Conservation (phyloP, 2,329 filamentous ascomycete genomes). For the Magnaporthiopsis poae region DNA sequence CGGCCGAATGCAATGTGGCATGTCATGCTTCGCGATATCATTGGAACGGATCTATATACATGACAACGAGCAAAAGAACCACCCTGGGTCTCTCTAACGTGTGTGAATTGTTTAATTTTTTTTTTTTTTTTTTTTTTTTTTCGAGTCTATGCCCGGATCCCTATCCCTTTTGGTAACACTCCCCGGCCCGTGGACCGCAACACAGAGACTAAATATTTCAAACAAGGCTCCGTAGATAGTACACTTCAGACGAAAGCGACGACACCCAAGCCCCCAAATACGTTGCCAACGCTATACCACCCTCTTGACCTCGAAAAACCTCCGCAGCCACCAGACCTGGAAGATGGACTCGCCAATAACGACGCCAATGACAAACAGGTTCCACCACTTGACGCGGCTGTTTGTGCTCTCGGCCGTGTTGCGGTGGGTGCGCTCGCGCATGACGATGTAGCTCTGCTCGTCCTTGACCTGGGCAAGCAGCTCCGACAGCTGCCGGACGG, state of each 20-base stretch:
- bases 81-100: background rate
- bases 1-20: too few species aligned
- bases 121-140: background rate
- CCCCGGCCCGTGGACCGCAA: background rate
- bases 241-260: background rate
- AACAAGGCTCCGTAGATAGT: background rate
- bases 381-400: conserved; percentile 97
- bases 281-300: conserved; percentile 37
- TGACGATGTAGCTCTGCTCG: conserved; percentile 92
- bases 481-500: conserved; percentile 78
- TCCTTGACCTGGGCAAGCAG: conserved; percentile 88
- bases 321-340: conserved; percentile 98
- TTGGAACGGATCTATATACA: too few species aligned
- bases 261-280: background rate
- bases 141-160: background rate
- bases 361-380: conserved; percentile 84
- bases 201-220: background rate
- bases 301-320: conserved; percentile 85
- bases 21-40: too few species aligned
- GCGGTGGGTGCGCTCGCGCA: conserved; percentile 89
- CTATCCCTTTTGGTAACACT: background rate
- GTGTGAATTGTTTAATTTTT: background rate
- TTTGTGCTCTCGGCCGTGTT: conserved; percentile 99
- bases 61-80: too few species aligned
- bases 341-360: conserved; percentile 88